Base-by-base conservation (phyloP, 2,329 filamentous ascomycete species). In the Didymella segeticola region DNA sequence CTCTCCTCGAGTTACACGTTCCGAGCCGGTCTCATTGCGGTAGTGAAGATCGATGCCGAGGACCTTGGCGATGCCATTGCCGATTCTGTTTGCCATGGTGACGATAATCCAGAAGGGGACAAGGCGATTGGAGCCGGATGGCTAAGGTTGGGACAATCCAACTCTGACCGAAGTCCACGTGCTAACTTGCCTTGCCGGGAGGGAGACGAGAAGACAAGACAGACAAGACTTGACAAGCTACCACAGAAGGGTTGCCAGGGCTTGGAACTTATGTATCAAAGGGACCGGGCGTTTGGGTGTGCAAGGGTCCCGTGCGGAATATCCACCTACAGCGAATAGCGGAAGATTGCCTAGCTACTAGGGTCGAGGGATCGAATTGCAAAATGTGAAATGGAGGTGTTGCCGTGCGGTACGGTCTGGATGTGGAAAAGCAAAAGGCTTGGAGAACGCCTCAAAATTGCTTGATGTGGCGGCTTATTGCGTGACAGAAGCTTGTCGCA, bases 1-100 rank as follows among this genome's bases (percentile, higher is more conserved):
- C 74, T 95, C 91, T 64, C 90, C 90, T 39, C 89, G 82, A 11
- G 88, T 89, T 45, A 91, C 81, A 38, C 86, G 83, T 43, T 91
- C 86, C 17, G 70, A 72, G 19, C 78, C 77, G 33, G 80, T 76
- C 48, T 83, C 81, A 55, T 93, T 83, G 36, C 85, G 81, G 57
- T 88, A 85, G 56, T 90, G 80, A 26, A 96, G 79, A 74, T 95
- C 90, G 81, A 97, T 96, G 53, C 90, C 89, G 29, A 97, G 81
- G 56, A 81, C 82, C 74, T 91, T 95, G 71, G 92, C 93, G 73
- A 96, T 75, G 64, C 81, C 79, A 68, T 88, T 88, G 48, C 91
- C 89, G 61, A 89, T 63, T 73, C 88, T 87, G 63, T 82, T 83
- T 43, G 58, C 59, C 57, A 68, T 64, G 25, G 15, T 47, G 36